phyloP scores from a whole-genome alignment of 1,284 basidiomycete species.

The Ustilago trichophora region DNA sequence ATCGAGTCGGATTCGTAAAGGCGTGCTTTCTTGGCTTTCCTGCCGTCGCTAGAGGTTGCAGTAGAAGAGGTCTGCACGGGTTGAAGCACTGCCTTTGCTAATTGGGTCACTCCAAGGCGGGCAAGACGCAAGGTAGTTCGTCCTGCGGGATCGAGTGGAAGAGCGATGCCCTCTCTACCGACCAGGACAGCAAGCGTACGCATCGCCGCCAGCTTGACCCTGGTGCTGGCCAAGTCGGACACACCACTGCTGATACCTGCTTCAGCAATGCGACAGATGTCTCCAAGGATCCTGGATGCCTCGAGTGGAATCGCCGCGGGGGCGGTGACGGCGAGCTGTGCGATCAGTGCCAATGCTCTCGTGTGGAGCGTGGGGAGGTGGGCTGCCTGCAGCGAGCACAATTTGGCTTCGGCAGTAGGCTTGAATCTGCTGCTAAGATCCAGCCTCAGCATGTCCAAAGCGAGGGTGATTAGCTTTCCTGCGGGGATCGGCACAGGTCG shows the following conservation, averaged over 20 bases:
- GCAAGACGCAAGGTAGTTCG: constrained; percentile 43
- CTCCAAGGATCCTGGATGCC: constrained; percentile 16
- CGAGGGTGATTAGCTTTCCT: constrained; percentile 69
- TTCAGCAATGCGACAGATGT: constrained; percentile 42
- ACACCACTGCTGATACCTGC: not conserved
- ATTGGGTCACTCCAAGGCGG: constrained; percentile 21
- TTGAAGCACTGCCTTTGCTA: constrained; percentile 22
- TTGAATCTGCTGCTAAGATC: constrained; percentile 29
- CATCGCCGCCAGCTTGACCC: constrained; percentile 27
- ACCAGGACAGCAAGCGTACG: constrained; percentile 39
- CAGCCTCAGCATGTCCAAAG: constrained; percentile 70
- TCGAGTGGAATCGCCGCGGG: constrained; percentile 30
- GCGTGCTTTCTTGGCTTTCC: constrained; percentile 41
- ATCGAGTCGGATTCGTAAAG: constrained; percentile 54
- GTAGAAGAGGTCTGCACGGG: not conserved
- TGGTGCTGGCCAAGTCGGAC: not conserved
- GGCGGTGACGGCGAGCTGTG: constrained; percentile 23
- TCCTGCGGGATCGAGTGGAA: constrained; percentile 49
- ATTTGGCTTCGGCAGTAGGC: constrained; percentile 36
- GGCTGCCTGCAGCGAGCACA: constrained; percentile 29
- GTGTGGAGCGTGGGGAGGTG: constrained; percentile 25
- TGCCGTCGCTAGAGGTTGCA: constrained; percentile 6
- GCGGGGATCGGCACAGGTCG: constrained; percentile 80
- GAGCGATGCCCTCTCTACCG: constrained; percentile 11
- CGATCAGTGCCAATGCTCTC: constrained; percentile 33